Conservation (phyloP, 257 asterid genomes). For the Penstemon eatonii region DNA sequence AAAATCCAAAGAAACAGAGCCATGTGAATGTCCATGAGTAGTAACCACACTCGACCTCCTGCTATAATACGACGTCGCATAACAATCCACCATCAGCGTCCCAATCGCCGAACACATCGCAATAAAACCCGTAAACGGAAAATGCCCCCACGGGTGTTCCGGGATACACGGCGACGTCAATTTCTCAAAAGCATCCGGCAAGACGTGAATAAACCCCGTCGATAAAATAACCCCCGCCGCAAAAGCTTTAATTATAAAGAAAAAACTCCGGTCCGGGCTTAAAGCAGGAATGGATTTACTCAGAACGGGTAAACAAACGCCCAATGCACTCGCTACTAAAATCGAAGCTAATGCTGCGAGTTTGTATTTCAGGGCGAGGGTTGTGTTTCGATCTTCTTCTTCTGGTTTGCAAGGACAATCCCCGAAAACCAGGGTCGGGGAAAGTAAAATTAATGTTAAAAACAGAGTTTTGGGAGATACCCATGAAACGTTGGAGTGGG, state of each 20-base stretch:
- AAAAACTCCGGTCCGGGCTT: constrained; percentile 38
- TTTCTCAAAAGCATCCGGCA: constrained; percentile 44
- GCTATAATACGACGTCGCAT: constrained; percentile 30
- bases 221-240: constrained; percentile 54
- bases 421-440: no score
- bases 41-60: constrained; percentile 4
- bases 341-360: constrained; percentile 20
- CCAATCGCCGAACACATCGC: constrained; percentile 47
- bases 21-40: constrained; percentile 34
- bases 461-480: no score
- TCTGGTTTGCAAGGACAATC: no score
- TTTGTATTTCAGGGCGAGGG: no score
- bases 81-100: constrained; percentile 43
- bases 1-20: background rate
- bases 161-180: background rate
- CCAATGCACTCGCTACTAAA: constrained; percentile 26
- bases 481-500: no score
- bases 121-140: constrained; percentile 47
- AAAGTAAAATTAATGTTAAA: no score
- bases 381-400: no score
- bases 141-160: constrained; percentile 39
- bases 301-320: constrained; percentile 37
- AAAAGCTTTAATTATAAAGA: constrained; percentile 45
- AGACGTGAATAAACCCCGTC: constrained; percentile 47
- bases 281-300: constrained; percentile 33